Evolutionary conservation across 2,329 filamentous ascomycete genomes (phyloP).

Genomic region (Penicillium sp.): DNA sequence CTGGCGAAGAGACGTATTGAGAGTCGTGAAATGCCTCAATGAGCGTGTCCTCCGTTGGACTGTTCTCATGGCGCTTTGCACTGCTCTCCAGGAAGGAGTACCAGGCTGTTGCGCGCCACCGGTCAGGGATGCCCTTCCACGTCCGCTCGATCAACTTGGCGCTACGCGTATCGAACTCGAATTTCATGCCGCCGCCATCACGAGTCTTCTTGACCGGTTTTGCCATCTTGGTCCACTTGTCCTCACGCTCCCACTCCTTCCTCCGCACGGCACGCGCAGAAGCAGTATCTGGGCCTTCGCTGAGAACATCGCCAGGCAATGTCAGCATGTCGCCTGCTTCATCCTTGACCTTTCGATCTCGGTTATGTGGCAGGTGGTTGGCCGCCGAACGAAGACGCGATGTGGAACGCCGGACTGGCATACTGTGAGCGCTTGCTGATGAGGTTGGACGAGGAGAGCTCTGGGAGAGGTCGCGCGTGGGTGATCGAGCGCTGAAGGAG

Average conservation of each 20-base stretch:
- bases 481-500: conserved; percentile 46
- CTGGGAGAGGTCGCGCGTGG: conserved; percentile 44
- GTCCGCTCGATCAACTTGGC: conserved; percentile 87
- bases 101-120: conserved; percentile 93
- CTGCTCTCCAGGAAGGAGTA: conserved; percentile 85
- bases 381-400: conserved; percentile 54
- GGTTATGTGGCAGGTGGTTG: conserved; percentile 56
- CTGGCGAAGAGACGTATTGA: conserved; percentile 73
- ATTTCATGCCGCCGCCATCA: conserved; percentile 62
- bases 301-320: conserved; percentile 54
- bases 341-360: conserved; percentile 56
- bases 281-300: conserved; percentile 50
- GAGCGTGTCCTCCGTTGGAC: conserved; percentile 69
- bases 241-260: conserved; percentile 63
- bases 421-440: conserved; percentile 49
- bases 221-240: conserved; percentile 71
- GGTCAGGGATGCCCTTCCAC: conserved; percentile 97
- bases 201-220: conserved; percentile 47
- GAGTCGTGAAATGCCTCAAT: conserved; percentile 71
- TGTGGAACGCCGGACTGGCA: conserved; percentile 42
- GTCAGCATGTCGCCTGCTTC: conserved; percentile 68
- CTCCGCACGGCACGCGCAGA: conserved; percentile 53
- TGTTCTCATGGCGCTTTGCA: conserved; percentile 64
- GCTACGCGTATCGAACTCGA: conserved; percentile 79
- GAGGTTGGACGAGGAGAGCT: conserved; percentile 48